Evolutionary conservation across 768 basidiomycete species (phyloP).

Genomic region (Rhizopogon vinicolor): DNA sequence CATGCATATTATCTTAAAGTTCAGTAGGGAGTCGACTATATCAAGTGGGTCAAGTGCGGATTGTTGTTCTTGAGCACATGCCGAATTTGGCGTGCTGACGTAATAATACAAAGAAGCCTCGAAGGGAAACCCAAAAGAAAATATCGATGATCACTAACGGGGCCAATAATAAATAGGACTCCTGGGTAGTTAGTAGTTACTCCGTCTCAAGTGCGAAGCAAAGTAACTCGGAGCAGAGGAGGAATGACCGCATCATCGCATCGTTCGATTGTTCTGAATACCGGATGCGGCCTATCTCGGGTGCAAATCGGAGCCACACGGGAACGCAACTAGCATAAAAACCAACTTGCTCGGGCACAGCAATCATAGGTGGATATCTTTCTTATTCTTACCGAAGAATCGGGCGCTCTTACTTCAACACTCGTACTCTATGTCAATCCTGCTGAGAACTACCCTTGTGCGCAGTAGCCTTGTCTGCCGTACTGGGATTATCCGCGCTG

Average conservation of each 20-base stretch:
- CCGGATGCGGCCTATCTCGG: constrained; percentile 9
- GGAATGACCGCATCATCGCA: background rate
- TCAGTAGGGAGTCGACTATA: background rate
- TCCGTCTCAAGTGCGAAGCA: background rate
- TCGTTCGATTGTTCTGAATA: too few species aligned
- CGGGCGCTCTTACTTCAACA: background rate
- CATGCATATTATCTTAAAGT: background rate
- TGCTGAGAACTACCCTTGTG: constrained; percentile 2
- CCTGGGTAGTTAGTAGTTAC: background rate
- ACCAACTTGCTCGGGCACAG: background rate
- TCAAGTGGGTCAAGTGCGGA: background rate
- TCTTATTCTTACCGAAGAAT: background rate
- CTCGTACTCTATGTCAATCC: constrained; percentile 2
- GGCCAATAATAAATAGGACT: background rate
- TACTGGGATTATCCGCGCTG: constrained; percentile 9
- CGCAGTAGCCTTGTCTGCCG: constrained; percentile 4
- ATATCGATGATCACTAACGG: background rate
- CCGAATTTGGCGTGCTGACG: constrained; percentile 7
- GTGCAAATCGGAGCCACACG: constrained; percentile 19
- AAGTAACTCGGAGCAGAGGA: background rate
- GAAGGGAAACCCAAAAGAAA: too few species aligned
- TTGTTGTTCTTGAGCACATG: constrained; percentile 2
- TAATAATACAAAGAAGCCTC: background rate
- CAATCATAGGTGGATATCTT: background rate
- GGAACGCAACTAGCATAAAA: constrained; percentile 17